A percentile compares a stretch with the other conserved stretches of the same genome.
These are phyloP conservation scores for Rhodotorula kratochvilovae DNA, from an alignment of 768 basidiomycete species.

Conservation along the genomic window DNA sequence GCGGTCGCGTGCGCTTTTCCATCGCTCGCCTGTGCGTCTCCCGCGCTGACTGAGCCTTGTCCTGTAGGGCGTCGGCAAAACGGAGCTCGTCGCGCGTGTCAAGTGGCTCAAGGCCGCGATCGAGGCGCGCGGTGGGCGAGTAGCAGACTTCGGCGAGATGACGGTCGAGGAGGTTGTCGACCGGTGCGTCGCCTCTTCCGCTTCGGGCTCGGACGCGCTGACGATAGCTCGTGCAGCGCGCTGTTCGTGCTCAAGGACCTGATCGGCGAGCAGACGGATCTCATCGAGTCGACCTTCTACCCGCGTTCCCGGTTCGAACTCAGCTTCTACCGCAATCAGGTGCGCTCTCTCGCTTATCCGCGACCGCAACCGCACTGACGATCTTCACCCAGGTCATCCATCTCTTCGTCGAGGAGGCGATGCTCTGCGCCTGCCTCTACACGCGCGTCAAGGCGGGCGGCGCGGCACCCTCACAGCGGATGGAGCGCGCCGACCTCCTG, in stretches of 20 bases:
- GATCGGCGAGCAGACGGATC: slow-evolving; percentile 36
- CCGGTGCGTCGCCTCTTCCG: slow-evolving; percentile 33
- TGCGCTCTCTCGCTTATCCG: not conserved
- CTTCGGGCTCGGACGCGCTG: not conserved
- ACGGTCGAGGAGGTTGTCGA: slow-evolving; percentile 37
- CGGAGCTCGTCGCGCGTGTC: slow-evolving; percentile 40
- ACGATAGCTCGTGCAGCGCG: not conserved
- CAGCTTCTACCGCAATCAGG: slow-evolving; percentile 41
- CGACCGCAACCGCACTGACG: not conserved
- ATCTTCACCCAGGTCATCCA: slow-evolving; percentile 31
- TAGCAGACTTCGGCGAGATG: slow-evolving; percentile 40
- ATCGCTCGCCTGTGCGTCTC: too few species aligned
- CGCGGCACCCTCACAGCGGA: slow-evolving; percentile 23
- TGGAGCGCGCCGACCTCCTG: slow-evolving; percentile 20
- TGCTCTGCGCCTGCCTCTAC: slow-evolving; percentile 33
- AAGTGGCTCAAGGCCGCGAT: slow-evolving; percentile 39
- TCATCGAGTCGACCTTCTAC: slow-evolving; percentile 41
- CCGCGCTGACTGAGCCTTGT: too few species aligned
- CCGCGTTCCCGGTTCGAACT: slow-evolving; percentile 40
- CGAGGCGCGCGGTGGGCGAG: slow-evolving; percentile 35
- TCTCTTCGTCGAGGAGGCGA: slow-evolving; percentile 39
- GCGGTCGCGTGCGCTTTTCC: slow-evolving; percentile 30
- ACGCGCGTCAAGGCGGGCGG: slow-evolving; percentile 38
- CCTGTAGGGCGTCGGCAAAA: slow-evolving; percentile 37
- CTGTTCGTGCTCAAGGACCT: slow-evolving; percentile 39